phyloP scores from a whole-genome alignment of 2,329 filamentous ascomycete species.

The Epichloe festucae region DNA sequence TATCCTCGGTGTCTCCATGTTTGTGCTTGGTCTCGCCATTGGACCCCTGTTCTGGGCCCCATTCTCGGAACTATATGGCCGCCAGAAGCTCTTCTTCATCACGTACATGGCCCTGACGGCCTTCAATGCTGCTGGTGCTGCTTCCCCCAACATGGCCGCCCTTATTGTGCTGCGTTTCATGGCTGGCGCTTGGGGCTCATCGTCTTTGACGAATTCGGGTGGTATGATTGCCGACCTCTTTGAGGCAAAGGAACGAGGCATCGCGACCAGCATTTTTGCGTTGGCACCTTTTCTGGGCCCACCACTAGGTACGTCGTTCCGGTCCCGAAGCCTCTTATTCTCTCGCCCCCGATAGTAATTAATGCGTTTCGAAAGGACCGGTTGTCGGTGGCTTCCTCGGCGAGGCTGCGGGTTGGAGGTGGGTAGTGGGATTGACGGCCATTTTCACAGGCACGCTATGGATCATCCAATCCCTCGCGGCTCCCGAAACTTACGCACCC shows the following conservation, averaged over 20 bases:
- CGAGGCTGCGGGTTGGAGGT: constrained; percentile 47
- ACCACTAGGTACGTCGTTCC: constrained; percentile 27
- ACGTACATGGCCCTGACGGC: constrained; percentile 45
- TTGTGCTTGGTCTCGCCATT: constrained; percentile 48
- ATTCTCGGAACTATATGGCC: constrained; percentile 49
- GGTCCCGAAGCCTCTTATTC: neutral
- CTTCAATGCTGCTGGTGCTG: constrained; percentile 49
- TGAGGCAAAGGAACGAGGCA: constrained; percentile 36
- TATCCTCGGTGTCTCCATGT: constrained; percentile 50
- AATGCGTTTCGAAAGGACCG: constrained; percentile 27
- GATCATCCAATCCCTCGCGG: constrained; percentile 34
- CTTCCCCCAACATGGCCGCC: constrained; percentile 41
- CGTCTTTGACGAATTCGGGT: constrained; percentile 48
- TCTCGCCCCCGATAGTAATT: no score
- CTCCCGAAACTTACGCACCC: constrained; percentile 50
- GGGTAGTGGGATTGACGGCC: constrained; percentile 49
- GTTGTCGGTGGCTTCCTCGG: constrained; percentile 51
- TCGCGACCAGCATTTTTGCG: constrained; percentile 46
- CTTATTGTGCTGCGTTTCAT: constrained; percentile 60
- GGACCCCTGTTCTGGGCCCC: constrained; percentile 55
- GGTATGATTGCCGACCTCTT: constrained; percentile 55
- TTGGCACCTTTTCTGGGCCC: constrained; percentile 53
- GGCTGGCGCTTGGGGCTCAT: constrained; percentile 48
- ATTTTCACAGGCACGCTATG: constrained; percentile 48
- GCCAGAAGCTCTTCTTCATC: constrained; percentile 44